Conservation (phyloP, 371 early-diverging fungal genomes). For the Rhizomucor miehei region DNA sequence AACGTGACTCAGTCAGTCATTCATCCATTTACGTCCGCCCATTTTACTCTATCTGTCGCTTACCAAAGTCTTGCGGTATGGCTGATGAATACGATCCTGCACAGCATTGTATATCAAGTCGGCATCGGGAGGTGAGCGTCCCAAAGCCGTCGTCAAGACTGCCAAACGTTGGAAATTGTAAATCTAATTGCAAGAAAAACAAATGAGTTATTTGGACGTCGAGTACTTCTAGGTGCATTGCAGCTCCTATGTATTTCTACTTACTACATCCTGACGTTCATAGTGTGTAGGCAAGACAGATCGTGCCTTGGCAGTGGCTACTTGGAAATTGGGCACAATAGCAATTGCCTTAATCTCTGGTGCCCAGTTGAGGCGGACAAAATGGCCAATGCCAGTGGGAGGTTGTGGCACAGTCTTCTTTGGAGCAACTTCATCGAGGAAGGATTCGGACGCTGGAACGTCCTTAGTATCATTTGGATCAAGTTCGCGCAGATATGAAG, state of each 20-base stretch:
- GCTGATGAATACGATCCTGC: conserved; percentile 95
- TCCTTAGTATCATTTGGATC: conserved; percentile 52
- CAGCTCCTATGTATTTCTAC: conserved; percentile 9
- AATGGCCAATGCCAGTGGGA: conserved; percentile 66
- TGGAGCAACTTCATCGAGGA: conserved; percentile 36
- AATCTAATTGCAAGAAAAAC: conserved; percentile 44
- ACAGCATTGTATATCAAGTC: conserved; percentile 86
- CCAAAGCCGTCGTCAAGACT: conserved; percentile 81
- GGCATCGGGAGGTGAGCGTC: conserved; percentile 62
- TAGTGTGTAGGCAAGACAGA: conserved; percentile 82
- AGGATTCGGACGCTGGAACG: conserved; percentile 60
- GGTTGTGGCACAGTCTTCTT: conserved; percentile 46
- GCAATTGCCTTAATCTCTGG: conserved; percentile 78
- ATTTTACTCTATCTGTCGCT: conserved; percentile 4
- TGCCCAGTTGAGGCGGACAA: conserved; percentile 64
- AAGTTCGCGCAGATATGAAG: conserved; percentile 69
- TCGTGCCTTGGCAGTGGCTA: conserved; percentile 89
- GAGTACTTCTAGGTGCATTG: no score
- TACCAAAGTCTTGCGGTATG: conserved; percentile 87
- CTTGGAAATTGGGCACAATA: conserved; percentile 88
- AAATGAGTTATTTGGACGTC: no score
- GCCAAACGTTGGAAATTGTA: conserved; percentile 93
- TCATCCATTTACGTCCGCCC: not conserved
- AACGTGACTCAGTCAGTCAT: not conserved
- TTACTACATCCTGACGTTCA: conserved; percentile 77